Evolutionary conservation across 768 basidiomycete genomes (phyloP).

Genomic region (Lenzites betulinus): DNA sequence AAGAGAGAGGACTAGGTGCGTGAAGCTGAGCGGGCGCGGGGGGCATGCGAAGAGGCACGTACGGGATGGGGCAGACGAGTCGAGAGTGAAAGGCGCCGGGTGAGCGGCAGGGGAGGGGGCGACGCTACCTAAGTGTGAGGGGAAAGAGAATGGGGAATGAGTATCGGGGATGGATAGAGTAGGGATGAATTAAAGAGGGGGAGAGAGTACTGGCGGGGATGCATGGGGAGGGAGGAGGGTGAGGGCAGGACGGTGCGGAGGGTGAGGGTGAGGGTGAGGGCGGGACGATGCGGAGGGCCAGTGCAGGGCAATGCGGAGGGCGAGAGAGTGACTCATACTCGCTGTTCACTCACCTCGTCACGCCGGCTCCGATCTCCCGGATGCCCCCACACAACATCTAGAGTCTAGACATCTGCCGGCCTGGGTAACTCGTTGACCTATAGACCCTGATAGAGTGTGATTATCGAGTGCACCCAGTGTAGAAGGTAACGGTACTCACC

Average conservation of each 20-base stretch:
- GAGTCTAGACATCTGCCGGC: too few relatives aligned
- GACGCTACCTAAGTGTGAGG: not conserved
- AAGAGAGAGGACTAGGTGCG: not conserved
- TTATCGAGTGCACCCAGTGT: too few relatives aligned
- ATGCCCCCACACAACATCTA: too few relatives aligned
- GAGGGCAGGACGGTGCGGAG: too few relatives aligned
- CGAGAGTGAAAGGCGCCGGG: not conserved
- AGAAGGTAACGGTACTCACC: too few relatives aligned
- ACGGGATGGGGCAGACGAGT: not conserved
- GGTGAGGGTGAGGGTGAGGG: not conserved
- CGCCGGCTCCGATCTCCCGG: too few relatives aligned
- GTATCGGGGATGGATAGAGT: not conserved
- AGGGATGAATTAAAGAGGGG: not conserved
- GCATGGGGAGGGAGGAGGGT: not conserved
- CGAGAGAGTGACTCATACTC: not conserved
- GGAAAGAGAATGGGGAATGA: not conserved
- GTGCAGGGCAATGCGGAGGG: too few relatives aligned
- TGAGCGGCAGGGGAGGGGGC: not conserved
- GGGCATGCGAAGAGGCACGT: not conserved
- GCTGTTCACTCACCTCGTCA: too few relatives aligned
- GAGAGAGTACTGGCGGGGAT: not conserved
- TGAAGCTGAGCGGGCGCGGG: not conserved
- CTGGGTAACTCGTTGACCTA: too few relatives aligned
- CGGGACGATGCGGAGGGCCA: not conserved
- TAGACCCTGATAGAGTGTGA: too few relatives aligned